Percentiles rank a stretch among this genome's conserved stretches.
These are phyloP conservation scores for Amyloporia xantha DNA, from an alignment of 768 basidiomycete genomes.

Conservation along the genomic window DNA sequence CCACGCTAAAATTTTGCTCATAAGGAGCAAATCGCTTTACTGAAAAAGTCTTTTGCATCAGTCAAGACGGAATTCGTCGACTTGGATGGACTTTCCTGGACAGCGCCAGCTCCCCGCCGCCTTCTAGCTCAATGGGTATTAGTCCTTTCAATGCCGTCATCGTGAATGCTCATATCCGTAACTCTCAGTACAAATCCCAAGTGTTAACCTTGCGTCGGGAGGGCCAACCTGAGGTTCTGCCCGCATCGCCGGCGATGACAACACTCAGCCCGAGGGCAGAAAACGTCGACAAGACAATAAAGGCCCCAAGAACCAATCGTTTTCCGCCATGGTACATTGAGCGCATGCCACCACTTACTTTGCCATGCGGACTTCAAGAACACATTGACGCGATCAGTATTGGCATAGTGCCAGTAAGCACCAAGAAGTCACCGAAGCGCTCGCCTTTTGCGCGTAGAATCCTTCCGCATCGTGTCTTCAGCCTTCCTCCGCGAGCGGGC, in stretches of 20 bases:
- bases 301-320: background rate
- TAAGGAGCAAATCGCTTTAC: constrained; percentile 5
- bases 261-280: background rate
- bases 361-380: background rate
- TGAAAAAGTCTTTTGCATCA: constrained; percentile 6
- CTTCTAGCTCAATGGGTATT: constrained; percentile 10
- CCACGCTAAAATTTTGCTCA: too few species aligned
- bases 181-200: background rate
- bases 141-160: too few species aligned
- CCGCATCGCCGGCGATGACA: background rate
- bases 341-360: background rate
- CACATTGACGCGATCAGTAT: background rate
- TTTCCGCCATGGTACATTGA: background rate
- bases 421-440: background rate
- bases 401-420: background rate
- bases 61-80: constrained; percentile 9
- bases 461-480: background rate
- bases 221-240: background rate
- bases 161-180: background rate
- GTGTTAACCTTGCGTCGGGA: background rate
- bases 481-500: background rate
- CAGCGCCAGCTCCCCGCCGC: constrained; percentile 3
- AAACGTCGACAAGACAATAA: background rate
- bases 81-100: constrained; percentile 13
- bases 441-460: background rate